Percentiles rank a stretch among this genome's conserved stretches.
These are phyloP conservation scores for Kurtzmaniella cleridarum DNA, from an alignment of 805 yeast genomes.

Conservation along the genomic window DNA sequence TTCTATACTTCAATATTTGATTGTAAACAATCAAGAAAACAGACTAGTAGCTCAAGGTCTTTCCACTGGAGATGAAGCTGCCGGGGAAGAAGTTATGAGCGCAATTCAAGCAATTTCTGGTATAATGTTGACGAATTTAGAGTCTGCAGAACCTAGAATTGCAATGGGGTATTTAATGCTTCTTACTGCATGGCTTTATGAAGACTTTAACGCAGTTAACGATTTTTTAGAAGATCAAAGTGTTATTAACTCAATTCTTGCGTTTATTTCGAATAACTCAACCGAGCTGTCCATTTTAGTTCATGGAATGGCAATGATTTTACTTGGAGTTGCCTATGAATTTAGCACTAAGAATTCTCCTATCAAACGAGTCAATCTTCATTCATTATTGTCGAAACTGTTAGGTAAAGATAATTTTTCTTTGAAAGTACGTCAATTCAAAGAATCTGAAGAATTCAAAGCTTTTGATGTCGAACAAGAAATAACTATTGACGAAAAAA, in stretches of 20 bases:
- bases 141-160: constrained; percentile 63
- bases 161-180: constrained; percentile 75
- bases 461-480: constrained; percentile 46
- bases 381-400: constrained; percentile 58
- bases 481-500: constrained; percentile 54
- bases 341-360: constrained; percentile 64
- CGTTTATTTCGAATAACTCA: constrained; percentile 48
- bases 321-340: constrained; percentile 77
- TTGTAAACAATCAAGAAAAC: constrained; percentile 49
- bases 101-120: constrained; percentile 76
- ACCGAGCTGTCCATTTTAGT: constrained; percentile 49
- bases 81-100: constrained; percentile 64
- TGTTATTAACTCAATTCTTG: constrained; percentile 59
- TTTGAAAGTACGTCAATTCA: constrained; percentile 66
- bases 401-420: constrained; percentile 78
- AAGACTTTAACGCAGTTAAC: constrained; percentile 67
- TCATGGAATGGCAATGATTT: constrained; percentile 66
- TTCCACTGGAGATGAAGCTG: constrained; percentile 50
- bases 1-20: constrained; percentile 54
- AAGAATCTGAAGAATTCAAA: constrained; percentile 50
- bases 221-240: constrained; percentile 69
- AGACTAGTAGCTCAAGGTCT: constrained; percentile 45
- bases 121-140: constrained; percentile 59
- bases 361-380: constrained; percentile 52
- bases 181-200: constrained; percentile 71